A percentile compares a stretch with the other conserved stretches of the same genome.
phyloP scores from a whole-genome alignment of 768 basidiomycete species.

The Amanita exitialis region DNA sequence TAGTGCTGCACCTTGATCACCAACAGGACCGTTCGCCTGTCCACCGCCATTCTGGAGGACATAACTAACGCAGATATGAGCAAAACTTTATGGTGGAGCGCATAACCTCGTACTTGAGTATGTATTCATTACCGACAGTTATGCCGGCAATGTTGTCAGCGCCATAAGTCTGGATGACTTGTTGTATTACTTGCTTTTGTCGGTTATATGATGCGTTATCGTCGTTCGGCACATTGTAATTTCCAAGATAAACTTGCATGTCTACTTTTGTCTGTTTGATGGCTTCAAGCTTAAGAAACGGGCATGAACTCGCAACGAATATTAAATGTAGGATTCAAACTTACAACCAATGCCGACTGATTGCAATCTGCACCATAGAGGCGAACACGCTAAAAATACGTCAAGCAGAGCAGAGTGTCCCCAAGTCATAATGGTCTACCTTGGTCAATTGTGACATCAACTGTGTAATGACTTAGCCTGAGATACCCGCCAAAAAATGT shows the following conservation, averaged over 20 bases:
- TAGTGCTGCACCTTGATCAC: constrained; percentile 50
- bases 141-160: constrained; percentile 66
- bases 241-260: constrained; percentile 71
- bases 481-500: neutral
- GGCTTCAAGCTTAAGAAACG: constrained; percentile 55
- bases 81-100: neutral
- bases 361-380: constrained; percentile 88
- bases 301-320: neutral
- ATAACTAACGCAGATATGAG: constrained; percentile 32
- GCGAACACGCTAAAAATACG: constrained; percentile 45
- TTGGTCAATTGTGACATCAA: constrained; percentile 81
- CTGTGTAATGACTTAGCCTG: constrained; percentile 24
- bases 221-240: constrained; percentile 55
- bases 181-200: constrained; percentile 59
- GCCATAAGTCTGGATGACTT: constrained; percentile 71
- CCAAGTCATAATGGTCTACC: constrained; percentile 16
- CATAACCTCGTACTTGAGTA: constrained; percentile 51
- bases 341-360: constrained; percentile 62
- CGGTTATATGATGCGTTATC: constrained; percentile 58
- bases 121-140: constrained; percentile 90
- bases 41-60: constrained; percentile 37
- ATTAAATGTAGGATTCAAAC: constrained; percentile 13
- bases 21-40: constrained; percentile 49
- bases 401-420: neutral
- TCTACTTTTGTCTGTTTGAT: constrained; percentile 86